phyloP scores from a whole-genome alignment of 1,139 yeast genomes.

The Meyerozyma sp. region DNA sequence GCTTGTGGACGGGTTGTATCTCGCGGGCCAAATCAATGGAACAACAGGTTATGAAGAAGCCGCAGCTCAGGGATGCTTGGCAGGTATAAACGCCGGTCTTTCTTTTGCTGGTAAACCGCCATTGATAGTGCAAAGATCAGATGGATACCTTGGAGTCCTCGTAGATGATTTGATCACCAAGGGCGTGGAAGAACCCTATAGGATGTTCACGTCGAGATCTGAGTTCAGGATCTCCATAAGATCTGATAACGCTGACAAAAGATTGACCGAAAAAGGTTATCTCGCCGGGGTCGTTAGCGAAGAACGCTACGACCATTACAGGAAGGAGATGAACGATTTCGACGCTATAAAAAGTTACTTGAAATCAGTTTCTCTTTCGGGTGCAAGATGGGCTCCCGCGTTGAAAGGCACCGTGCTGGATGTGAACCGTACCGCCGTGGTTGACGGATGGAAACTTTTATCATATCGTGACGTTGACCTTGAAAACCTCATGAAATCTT shows the following conservation, averaged over 20 bases:
- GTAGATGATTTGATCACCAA: slow-evolving; percentile 92
- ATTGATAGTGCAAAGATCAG: slow-evolving; percentile 61
- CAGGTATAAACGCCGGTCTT: slow-evolving; percentile 91
- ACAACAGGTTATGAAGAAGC: slow-evolving; percentile 99
- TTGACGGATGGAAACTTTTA: slow-evolving; percentile 42
- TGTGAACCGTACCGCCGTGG: slow-evolving; percentile 24
- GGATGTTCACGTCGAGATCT: slow-evolving; percentile 96
- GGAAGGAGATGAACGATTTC: slow-evolving; percentile 42
- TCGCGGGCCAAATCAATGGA: slow-evolving; percentile 98
- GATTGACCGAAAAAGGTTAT: slow-evolving; percentile 71
- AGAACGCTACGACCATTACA: slow-evolving; percentile 49
- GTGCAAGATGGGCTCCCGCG: slow-evolving; percentile 59
- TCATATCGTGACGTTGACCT: slow-evolving; percentile 34
- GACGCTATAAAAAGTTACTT: slow-evolving; percentile 42
- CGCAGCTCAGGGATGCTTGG: slow-evolving; percentile 91
- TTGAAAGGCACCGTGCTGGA: slow-evolving; percentile 44
- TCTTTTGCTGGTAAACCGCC: slow-evolving; percentile 35
- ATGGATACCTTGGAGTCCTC: slow-evolving; percentile 88
- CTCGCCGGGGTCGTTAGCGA: slow-evolving; percentile 63
- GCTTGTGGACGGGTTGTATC: slow-evolving; percentile 65
- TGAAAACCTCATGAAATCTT: slow-evolving; percentile 26
- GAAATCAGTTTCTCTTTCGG: slow-evolving; percentile 40
- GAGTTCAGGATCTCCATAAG: slow-evolving; percentile 88
- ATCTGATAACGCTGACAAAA: slow-evolving; percentile 87
- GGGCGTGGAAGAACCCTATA: slow-evolving; percentile 95